These are phyloP conservation scores for Arachnomyces sp. DNA, from an alignment of 2,329 filamentous ascomycete species.

Conservation along the genomic window DNA sequence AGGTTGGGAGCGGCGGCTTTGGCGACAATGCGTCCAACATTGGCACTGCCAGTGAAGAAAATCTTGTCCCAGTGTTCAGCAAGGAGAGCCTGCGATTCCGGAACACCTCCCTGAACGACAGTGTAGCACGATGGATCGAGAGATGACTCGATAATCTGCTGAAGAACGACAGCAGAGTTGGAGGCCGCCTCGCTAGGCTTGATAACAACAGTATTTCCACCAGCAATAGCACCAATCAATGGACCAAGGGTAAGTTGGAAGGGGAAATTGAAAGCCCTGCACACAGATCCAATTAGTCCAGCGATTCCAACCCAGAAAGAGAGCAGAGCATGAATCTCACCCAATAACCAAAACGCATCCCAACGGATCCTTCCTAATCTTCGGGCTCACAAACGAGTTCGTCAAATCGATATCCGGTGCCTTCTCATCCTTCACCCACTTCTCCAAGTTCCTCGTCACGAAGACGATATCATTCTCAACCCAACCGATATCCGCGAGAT, in stretches of 20 bases:
- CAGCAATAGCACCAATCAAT: constrained; percentile 80
- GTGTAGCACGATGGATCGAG: constrained; percentile 71
- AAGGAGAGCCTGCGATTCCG: constrained; percentile 72
- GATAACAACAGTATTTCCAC: constrained; percentile 79
- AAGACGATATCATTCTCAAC: constrained; percentile 72
- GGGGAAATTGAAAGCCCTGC: constrained; percentile 89
- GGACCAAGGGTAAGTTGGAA: constrained; percentile 71
- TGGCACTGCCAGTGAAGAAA: constrained; percentile 79
- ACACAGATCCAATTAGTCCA: constrained; percentile 6
- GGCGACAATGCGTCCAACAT: constrained; percentile 76
- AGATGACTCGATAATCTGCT: constrained; percentile 64
- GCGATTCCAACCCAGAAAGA: constrained; percentile 3
- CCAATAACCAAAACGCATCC: constrained; percentile 79
- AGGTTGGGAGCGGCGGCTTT: constrained; percentile 83
- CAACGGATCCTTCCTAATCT: constrained; percentile 77
- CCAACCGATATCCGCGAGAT: constrained; percentile 68
- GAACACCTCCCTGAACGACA: constrained; percentile 70
- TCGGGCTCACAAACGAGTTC: constrained; percentile 62
- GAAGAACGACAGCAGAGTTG: constrained; percentile 65
- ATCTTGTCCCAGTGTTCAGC: constrained; percentile 96
- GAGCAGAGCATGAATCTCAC: constrained; percentile 28
- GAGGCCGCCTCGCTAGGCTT: constrained; percentile 86
- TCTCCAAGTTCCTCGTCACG: constrained; percentile 65
- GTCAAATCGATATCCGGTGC: constrained; percentile 60
- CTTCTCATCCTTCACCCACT: constrained; percentile 75